These are phyloP conservation scores for Euphorbia celastroides DNA, from an alignment of 441 rosid species.

Conservation along the genomic window DNA sequence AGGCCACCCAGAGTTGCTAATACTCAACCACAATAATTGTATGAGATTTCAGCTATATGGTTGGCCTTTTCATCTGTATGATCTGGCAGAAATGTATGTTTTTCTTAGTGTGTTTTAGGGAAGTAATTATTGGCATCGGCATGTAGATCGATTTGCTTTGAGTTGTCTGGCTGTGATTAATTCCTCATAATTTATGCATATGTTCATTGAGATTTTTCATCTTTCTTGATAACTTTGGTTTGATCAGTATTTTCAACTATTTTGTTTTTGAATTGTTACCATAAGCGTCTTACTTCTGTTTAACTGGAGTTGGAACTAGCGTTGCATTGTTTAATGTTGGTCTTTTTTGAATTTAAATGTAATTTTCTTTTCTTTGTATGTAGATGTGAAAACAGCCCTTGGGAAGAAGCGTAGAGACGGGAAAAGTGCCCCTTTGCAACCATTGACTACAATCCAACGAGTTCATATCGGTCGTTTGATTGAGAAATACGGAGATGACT, in stretches of 20 bases:
- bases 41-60: too few relatives aligned
- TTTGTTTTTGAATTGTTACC: background rate
- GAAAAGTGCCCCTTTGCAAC: conserved; percentile 60
- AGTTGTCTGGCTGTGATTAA: too few relatives aligned
- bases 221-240: background rate
- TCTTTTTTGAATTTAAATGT: background rate
- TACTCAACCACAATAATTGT: too few relatives aligned
- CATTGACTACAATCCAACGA: conserved; percentile 77
- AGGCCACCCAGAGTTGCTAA: too few relatives aligned
- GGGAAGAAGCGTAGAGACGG: conserved; percentile 92
- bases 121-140: too few relatives aligned
- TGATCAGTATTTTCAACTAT: background rate
- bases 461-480: conserved; percentile 43
- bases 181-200: background rate
- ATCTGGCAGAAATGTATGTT: too few relatives aligned
- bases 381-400: conserved; percentile 80
- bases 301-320: background rate
- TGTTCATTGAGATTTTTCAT: background rate
- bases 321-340: background rate
- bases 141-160: too few relatives aligned
- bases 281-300: background rate
- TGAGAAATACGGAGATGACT: conserved; percentile 72
- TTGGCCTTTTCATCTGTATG: too few relatives aligned
- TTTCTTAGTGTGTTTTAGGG: too few relatives aligned
- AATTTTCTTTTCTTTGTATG: conserved; percentile 3